Percentiles rank a stretch among this genome's conserved stretches.
Evolutionary conservation across 1,284 basidiomycete species (phyloP).

Genomic region (Fistulinella cinereoalba): DNA sequence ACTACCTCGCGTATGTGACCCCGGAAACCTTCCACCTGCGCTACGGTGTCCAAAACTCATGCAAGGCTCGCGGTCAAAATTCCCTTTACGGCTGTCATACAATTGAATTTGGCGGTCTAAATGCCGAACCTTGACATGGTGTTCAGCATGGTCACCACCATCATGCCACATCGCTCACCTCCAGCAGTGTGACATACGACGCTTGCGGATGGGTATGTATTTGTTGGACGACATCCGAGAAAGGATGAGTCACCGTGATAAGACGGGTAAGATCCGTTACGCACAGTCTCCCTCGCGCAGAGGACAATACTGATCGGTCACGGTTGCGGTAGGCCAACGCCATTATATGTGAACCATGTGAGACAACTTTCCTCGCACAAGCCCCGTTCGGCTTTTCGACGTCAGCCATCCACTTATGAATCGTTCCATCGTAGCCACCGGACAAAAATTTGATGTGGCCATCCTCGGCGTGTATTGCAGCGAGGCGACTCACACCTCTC

Average conservation of each 20-base stretch:
- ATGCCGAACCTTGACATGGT: conserved; percentile 42
- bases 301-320: conserved; percentile 36
- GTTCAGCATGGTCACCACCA: conserved; percentile 16
- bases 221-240: conserved; percentile 44
- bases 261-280: conserved; percentile 34
- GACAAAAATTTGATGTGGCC: conserved; percentile 40
- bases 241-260: conserved; percentile 24
- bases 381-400: conserved; percentile 19
- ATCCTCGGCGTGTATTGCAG: conserved; percentile 32
- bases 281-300: conserved; percentile 34
- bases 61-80: conserved; percentile 40
- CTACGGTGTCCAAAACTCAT: conserved; percentile 45
- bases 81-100: conserved; percentile 42
- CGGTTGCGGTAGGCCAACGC: conserved; percentile 37
- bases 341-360: conserved; percentile 32
- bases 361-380: conserved; percentile 28
- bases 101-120: conserved; percentile 47
- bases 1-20: conserved; percentile 32
- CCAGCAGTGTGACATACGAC: conserved; percentile 43
- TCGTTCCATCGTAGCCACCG: conserved; percentile 43
- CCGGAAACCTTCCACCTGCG: conserved; percentile 16
- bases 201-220: conserved; percentile 46
- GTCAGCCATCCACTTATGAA: conserved; percentile 39
- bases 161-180: conserved; percentile 37
- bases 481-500: conserved; percentile 40